phyloP scores from a whole-genome alignment of 208 protist species.

The Trypanosoma brucei region DNA sequence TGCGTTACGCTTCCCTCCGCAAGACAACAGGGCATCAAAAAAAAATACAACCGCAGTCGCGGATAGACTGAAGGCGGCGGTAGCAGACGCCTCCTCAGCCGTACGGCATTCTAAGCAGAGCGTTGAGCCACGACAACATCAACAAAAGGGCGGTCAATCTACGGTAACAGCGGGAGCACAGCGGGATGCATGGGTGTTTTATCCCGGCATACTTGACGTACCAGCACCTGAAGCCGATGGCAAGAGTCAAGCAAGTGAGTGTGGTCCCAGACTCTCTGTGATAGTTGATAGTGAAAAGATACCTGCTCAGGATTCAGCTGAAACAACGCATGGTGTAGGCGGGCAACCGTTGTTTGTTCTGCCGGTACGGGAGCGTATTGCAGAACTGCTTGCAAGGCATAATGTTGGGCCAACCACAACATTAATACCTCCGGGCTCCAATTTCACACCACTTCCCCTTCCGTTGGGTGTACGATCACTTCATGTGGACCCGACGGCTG shows the following conservation, averaged over 20 bases:
- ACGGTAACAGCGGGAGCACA: too few relatives aligned
- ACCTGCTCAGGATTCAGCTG: not conserved
- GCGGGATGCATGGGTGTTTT: too few relatives aligned
- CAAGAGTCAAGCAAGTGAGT: too few relatives aligned
- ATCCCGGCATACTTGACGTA: too few relatives aligned
- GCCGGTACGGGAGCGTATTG: conserved; percentile 19
- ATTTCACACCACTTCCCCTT: not conserved
- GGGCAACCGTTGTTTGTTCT: conserved; percentile 5
- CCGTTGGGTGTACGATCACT: not conserved
- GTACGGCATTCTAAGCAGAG: not conserved
- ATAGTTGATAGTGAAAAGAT: too few relatives aligned
- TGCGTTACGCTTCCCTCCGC: conserved; percentile 30
- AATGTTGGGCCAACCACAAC: conserved; percentile 17
- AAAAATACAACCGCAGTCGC: not conserved
- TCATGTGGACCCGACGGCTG: too few relatives aligned
- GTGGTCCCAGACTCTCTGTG: too few relatives aligned
- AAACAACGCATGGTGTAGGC: not conserved
- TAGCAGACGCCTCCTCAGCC: conserved; percentile 18
- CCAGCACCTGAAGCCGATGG: too few relatives aligned
- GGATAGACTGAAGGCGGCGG: conserved; percentile 19
- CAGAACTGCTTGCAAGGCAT: conserved; percentile 15
- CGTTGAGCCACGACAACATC: too few relatives aligned
- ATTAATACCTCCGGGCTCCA: not conserved
- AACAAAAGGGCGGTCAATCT: too few relatives aligned
- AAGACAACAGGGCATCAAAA: not conserved